A percentile compares a stretch with the other conserved stretches of the same genome.
phyloP scores from a whole-genome alignment of 768 basidiomycete genomes.

The Pilatotrama ljubarskyi region DNA sequence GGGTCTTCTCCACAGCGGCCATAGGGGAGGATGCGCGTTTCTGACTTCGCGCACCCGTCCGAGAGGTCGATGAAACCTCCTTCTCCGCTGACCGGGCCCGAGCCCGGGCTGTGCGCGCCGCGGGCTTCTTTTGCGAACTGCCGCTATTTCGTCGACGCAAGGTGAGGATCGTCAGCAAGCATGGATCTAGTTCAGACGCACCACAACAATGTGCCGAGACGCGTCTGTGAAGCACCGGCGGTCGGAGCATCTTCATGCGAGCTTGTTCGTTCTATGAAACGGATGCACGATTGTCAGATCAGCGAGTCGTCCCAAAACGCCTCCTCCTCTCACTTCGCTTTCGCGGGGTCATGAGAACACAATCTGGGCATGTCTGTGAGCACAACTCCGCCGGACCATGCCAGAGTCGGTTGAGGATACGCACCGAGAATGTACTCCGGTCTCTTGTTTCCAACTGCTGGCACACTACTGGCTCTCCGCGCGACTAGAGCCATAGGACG shows the following conservation, averaged over 20 bases:
- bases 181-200: neutral
- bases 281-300: neutral
- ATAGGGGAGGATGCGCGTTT: slow-evolving; percentile 6
- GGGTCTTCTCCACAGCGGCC: neutral
- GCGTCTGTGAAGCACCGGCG: neutral
- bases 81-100: slow-evolving; percentile 11
- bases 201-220: neutral
- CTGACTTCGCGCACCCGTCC: neutral
- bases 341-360: slow-evolving; percentile 15
- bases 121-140: slow-evolving; percentile 2
- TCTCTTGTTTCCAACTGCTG: slow-evolving; percentile 5
- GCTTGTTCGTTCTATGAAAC: slow-evolving; percentile 4
- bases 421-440: slow-evolving; percentile 17
- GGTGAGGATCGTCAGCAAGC: neutral
- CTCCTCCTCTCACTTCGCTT: slow-evolving; percentile 10
- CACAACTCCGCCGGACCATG: neutral
- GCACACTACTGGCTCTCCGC: slow-evolving; percentile 19
- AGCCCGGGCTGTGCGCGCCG: slow-evolving; percentile 3
- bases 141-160: neutral
- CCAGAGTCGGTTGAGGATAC: neutral
- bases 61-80: neutral
- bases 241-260: slow-evolving; percentile 4
- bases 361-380: neutral
- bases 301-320: no score
- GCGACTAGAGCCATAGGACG: neutral